These are phyloP conservation scores for Solanum hybrid DNA, from an alignment of 305 asterid genomes.

Conservation along the genomic window DNA sequence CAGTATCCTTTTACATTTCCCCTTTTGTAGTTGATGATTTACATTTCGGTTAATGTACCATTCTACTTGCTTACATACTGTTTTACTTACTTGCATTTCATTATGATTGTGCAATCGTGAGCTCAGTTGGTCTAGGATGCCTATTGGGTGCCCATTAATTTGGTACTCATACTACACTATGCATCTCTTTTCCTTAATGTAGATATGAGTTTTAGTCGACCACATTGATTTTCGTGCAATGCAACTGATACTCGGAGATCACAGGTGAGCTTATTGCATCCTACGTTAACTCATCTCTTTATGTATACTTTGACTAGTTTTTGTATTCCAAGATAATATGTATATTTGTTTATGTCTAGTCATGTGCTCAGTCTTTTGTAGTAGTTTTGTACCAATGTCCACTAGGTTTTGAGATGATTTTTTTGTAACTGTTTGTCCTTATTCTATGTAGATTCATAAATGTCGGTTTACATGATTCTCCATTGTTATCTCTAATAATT, in stretches of 20 bases:
- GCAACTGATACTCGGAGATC: background rate
- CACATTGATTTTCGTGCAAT: background rate
- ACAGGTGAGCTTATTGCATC: background rate
- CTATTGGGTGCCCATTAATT: background rate
- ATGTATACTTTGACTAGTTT: background rate
- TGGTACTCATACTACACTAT: background rate
- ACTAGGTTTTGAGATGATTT: background rate
- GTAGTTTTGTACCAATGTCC: background rate
- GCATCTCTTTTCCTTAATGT: background rate
- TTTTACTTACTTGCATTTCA: background rate
- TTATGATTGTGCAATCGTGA: background rate
- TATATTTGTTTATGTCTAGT: background rate
- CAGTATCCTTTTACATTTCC: background rate
- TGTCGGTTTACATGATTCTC: background rate
- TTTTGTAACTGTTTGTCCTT: background rate
- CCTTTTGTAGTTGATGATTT: background rate
- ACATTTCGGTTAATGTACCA: background rate
- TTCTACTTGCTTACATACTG: background rate
- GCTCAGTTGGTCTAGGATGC: background rate
- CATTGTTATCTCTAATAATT: background rate
- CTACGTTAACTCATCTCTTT: background rate
- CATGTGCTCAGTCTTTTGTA: background rate
- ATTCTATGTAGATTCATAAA: background rate
- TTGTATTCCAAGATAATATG: background rate
- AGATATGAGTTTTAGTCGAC: background rate